Conservation (phyloP, 2,329 filamentous ascomycete species). For the Cryphonectria radicalis region DNA sequence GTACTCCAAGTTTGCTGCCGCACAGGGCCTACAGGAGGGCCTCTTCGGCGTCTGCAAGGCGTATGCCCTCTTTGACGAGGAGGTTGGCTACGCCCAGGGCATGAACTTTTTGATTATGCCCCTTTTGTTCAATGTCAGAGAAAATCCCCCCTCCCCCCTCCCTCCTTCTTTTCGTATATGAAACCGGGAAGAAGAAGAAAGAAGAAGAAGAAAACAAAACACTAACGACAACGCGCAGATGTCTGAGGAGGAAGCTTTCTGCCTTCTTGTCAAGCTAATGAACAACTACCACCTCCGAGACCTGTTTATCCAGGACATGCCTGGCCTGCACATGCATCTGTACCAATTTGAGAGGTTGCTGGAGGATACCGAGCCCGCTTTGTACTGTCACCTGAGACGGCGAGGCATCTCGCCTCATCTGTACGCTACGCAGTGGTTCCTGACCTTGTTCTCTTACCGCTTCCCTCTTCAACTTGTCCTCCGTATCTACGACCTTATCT, state of each 20-base stretch:
- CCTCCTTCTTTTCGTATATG: slow-evolving; percentile 4
- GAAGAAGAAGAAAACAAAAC: background rate
- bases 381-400: slow-evolving; percentile 92
- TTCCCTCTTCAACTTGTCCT: slow-evolving; percentile 96
- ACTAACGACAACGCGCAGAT: slow-evolving; percentile 58
- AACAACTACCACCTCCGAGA: slow-evolving; percentile 93
- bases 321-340: slow-evolving; percentile 87
- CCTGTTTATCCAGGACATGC: slow-evolving; percentile 95
- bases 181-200: background rate
- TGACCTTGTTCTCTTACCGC: slow-evolving; percentile 97
- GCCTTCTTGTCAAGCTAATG: slow-evolving; percentile 90
- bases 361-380: slow-evolving; percentile 89
- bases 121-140: slow-evolving; percentile 82
- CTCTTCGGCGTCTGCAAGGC: slow-evolving; percentile 97
- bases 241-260: slow-evolving; percentile 97
- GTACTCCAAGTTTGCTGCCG: slow-evolving; percentile 93
- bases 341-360: slow-evolving; percentile 94
- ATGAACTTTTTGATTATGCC: slow-evolving; percentile 99
- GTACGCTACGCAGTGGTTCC: slow-evolving; percentile 98
- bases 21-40: slow-evolving; percentile 88
- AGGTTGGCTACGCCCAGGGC: slow-evolving; percentile 94
- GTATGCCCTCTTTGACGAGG: slow-evolving; percentile 93
- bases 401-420: slow-evolving; percentile 87
- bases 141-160: background rate
- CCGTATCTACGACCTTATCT: slow-evolving; percentile 92